Conservation (phyloP, 768 basidiomycete species). For the Sporobolomyces pararoseus region DNA sequence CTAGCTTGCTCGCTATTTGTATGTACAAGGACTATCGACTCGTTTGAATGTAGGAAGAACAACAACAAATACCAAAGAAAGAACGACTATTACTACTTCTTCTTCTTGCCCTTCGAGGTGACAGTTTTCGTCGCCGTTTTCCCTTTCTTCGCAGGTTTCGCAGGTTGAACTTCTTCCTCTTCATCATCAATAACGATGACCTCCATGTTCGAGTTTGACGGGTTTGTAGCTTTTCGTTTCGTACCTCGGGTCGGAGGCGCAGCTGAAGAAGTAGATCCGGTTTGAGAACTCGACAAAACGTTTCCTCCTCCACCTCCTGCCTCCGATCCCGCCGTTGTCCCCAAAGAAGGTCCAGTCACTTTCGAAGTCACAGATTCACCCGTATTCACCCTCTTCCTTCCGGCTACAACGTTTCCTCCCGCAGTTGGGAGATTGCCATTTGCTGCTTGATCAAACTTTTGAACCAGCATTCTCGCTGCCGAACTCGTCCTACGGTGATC, state of each 20-base stretch:
- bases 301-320: too few relatives aligned
- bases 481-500: slow-evolving; percentile 29
- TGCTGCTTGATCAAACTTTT: slow-evolving; percentile 10
- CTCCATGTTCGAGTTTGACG: slow-evolving; percentile 12
- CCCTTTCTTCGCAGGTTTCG: slow-evolving; percentile 29
- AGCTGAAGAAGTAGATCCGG: background rate
- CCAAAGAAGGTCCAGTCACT: background rate
- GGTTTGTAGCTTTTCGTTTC: slow-evolving; percentile 18
- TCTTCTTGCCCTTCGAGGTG: slow-evolving; percentile 18
- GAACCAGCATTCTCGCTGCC: background rate
- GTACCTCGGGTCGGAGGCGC: slow-evolving; percentile 5
- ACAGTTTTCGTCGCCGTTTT: slow-evolving; percentile 13
- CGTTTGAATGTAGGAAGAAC: too few relatives aligned
- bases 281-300: too few relatives aligned
- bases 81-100: background rate
- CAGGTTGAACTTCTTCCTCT: background rate
- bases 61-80: background rate
- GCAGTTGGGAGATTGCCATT: background rate
- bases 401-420: background rate
- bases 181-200: slow-evolving; percentile 28
- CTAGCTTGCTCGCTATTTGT: too few relatives aligned
- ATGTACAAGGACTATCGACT: too few relatives aligned
- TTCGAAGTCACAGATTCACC: background rate
- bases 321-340: background rate
- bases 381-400: background rate